Evolutionary conservation across 495 filamentous ascomycete genomes (phyloP).

Genomic region (Articulospora tetracladia): DNA sequence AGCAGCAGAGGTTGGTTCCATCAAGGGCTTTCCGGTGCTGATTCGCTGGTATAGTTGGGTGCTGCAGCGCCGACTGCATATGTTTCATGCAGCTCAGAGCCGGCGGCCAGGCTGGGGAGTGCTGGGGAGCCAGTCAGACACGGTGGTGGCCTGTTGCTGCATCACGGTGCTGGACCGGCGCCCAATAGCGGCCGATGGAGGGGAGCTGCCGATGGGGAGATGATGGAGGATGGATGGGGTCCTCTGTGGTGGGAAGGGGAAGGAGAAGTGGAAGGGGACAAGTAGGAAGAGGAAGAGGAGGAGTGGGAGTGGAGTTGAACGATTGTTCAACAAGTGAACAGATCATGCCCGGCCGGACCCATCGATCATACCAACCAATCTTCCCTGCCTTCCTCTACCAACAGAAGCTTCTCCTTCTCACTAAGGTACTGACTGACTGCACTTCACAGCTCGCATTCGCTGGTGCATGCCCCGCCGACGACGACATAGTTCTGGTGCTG

Average conservation of each 20-base stretch:
- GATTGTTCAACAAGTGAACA: too few species aligned
- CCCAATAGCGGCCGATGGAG: not conserved
- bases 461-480: not conserved
- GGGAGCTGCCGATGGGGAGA: too few species aligned
- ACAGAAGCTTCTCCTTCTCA: too few species aligned
- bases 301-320: too few species aligned
- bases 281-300: too few species aligned
- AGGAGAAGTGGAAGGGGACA: too few species aligned
- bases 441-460: not conserved
- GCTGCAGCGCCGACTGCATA: slow-evolving; percentile 1
- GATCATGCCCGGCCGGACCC: not conserved
- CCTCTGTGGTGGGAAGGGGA: too few species aligned
- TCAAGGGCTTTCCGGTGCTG: not conserved
- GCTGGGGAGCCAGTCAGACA: not conserved
- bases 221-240: too few species aligned
- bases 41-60: not conserved
- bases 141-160: not conserved
- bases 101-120: not conserved
- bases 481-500: not conserved
- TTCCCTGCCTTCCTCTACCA: too few species aligned
- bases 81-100: slow-evolving; percentile 2
- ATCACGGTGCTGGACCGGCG: not conserved
- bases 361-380: too few species aligned
- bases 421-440: not conserved
- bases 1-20: too few species aligned